phyloP scores from a whole-genome alignment of 1,284 basidiomycete genomes.

The Cutaneotrichosporon sp. region DNA sequence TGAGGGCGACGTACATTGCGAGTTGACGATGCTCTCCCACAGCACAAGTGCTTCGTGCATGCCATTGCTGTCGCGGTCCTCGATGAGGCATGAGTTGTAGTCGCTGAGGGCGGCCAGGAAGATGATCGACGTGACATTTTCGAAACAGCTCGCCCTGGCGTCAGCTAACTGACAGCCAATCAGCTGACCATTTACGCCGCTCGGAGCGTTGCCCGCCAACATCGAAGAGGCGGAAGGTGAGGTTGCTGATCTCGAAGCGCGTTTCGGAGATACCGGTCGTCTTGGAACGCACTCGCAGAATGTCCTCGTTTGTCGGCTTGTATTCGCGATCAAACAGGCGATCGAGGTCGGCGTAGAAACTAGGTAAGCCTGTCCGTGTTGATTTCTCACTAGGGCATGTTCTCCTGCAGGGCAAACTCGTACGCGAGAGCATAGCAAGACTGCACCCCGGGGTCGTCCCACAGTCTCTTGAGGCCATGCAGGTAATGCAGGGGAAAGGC shows the following conservation, averaged over 20 bases:
- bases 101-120: slow-evolving; percentile 91
- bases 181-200: slow-evolving; percentile 74
- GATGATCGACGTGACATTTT: slow-evolving; percentile 90
- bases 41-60: slow-evolving; percentile 96
- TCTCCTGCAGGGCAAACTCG: slow-evolving; percentile 84
- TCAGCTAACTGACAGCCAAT: neutral
- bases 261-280: slow-evolving; percentile 87
- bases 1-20: slow-evolving; percentile 54
- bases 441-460: slow-evolving; percentile 75
- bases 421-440: slow-evolving; percentile 72
- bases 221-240: slow-evolving; percentile 71
- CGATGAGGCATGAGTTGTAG: slow-evolving; percentile 92
- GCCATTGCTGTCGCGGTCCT: slow-evolving; percentile 96
- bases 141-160: slow-evolving; percentile 64
- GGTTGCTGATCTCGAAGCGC: slow-evolving; percentile 61
- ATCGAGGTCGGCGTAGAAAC: slow-evolving; percentile 73
- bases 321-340: slow-evolving; percentile 74
- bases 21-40: slow-evolving; percentile 91
- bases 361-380: slow-evolving; percentile 45
- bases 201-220: slow-evolving; percentile 93
- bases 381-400: slow-evolving; percentile 59
- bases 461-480: slow-evolving; percentile 68
- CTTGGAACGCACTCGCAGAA: slow-evolving; percentile 78
- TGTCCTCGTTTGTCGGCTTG: slow-evolving; percentile 72
- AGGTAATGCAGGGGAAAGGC: slow-evolving; percentile 67